Base-by-base conservation (phyloP, 495 filamentous ascomycete species). In the Tetracladium marchalianum region DNA sequence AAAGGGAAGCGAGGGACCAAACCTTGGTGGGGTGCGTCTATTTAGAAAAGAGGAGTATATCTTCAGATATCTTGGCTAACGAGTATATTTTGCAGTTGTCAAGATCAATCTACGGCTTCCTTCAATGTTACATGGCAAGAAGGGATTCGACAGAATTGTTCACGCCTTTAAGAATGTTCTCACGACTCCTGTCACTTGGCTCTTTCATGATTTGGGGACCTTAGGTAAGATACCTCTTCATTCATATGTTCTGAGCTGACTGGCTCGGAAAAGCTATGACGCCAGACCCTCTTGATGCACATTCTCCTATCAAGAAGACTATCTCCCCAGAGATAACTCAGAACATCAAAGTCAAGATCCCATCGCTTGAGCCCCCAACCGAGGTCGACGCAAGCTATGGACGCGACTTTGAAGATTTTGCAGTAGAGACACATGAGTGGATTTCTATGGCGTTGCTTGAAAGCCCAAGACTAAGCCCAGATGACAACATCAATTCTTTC, bases 111-210 rank as follows among this genome's bases (percentile, higher is more conserved):
- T 98, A 12, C 77, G 86, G 5, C 69, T 74, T 22, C 80, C 84
- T 0, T 85, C 81, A 10, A 95, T 95, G 86, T 58, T 87, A 7
- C 86, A 86, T 55, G 92, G 90, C 22, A 95, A 90, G 62, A 93
- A 92, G 54, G 85, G 83, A 0, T 96, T 96, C 50, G 82, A 93
- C 47, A 76, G 87, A 36, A 75, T 96, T 34, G 66, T 85, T 11
- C 88, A 87, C 69, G 88, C 88, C 11, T 89, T 83, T 62, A 80
- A 85, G 47, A 90, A 94, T 51, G 85, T 86, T 32, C 69, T 96
- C 6, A 80, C 75, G 33, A 60, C 74, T 31, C 76, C 84, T 1
- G 51, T 86, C 18, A 77, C 79, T 1, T 97, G 90, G 87, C 69
- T 96, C 1, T 90, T 96, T 56, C 80, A 74, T 62, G 81, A 89